Conservation (phyloP, 257 asterid genomes). For the Cinchona pubescens region DNA sequence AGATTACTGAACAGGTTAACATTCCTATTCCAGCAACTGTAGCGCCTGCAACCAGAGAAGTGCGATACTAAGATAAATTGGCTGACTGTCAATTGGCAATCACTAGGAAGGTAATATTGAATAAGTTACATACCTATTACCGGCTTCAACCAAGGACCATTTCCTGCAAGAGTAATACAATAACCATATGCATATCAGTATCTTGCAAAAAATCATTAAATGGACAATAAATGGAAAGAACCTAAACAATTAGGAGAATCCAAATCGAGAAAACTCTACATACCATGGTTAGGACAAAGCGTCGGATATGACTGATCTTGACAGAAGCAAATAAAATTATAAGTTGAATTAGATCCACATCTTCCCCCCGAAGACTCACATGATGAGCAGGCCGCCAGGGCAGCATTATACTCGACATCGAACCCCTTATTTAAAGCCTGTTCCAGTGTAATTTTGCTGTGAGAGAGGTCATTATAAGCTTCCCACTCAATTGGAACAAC, state of each 20-base stretch:
- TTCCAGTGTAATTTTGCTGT: conserved; percentile 4
- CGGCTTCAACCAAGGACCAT: not conserved
- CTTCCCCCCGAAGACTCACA: conserved; percentile 22
- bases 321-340: conserved; percentile 11
- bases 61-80: not conserved
- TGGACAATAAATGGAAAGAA: too few relatives aligned
- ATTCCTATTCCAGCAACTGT: not conserved
- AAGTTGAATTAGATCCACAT: conserved; percentile 2
- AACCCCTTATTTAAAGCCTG: conserved; percentile 16
- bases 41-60: conserved; percentile 14
- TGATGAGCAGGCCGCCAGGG: conserved; percentile 11
- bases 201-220: too few relatives aligned
- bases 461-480: conserved; percentile 12
- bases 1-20: not conserved
- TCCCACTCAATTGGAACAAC: conserved; percentile 15
- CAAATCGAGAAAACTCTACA: not conserved
- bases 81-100: not conserved
- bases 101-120: not conserved
- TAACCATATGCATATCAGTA: too few relatives aligned
- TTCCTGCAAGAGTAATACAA: not conserved
- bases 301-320: conserved; percentile 7
- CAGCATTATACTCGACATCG: conserved; percentile 18
- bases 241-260: too few relatives aligned
- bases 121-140: not conserved
- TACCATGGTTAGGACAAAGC: conserved; percentile 1